phyloP scores from a whole-genome alignment of 495 filamentous ascomycete genomes.

The Lophiostoma macrostomum region DNA sequence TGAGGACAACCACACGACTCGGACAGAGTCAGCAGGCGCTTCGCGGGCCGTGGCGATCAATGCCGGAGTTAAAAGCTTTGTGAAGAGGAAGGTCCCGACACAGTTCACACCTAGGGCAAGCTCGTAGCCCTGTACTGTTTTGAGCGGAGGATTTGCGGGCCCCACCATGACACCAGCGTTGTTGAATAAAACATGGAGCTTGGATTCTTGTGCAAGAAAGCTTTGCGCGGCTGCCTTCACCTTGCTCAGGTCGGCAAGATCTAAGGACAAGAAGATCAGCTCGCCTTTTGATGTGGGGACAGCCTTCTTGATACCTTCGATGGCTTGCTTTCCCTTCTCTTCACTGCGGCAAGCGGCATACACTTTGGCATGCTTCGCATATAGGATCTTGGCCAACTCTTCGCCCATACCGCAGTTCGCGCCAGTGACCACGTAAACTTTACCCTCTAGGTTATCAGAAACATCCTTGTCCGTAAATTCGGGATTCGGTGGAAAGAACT shows the following conservation, averaged over 20 bases:
- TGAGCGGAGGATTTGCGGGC: constrained; percentile 38
- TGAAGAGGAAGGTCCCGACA: constrained; percentile 50
- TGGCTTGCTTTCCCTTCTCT: constrained; percentile 37
- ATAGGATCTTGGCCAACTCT: constrained; percentile 16
- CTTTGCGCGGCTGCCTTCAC: constrained; percentile 45
- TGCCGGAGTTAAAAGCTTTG: constrained; percentile 46
- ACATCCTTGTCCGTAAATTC: constrained; percentile 7
- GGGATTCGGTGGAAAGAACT: constrained; percentile 12
- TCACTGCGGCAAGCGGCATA: constrained; percentile 39
- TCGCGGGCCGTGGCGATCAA: constrained; percentile 42
- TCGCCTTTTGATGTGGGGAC: constrained; percentile 33
- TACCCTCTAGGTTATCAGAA: constrained; percentile 3
- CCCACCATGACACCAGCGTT: constrained; percentile 47
- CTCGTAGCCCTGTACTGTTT: constrained; percentile 45
- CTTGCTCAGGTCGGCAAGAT: constrained; percentile 46
- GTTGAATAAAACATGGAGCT: constrained; percentile 52
- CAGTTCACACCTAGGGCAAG: constrained; percentile 50
- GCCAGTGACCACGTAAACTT: constrained; percentile 19
- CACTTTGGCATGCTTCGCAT: constrained; percentile 8
- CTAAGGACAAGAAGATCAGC: constrained; percentile 44
- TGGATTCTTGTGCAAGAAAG: constrained; percentile 43
- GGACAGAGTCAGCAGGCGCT: constrained; percentile 32
- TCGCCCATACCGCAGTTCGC: constrained; percentile 10
- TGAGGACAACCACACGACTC: constrained; percentile 45
- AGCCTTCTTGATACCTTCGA: constrained; percentile 35